Percentiles rank a stretch among this genome's conserved stretches.
These are phyloP conservation scores for Auriscalpium vulgare DNA, from an alignment of 768 basidiomycete genomes.

Conservation along the genomic window DNA sequence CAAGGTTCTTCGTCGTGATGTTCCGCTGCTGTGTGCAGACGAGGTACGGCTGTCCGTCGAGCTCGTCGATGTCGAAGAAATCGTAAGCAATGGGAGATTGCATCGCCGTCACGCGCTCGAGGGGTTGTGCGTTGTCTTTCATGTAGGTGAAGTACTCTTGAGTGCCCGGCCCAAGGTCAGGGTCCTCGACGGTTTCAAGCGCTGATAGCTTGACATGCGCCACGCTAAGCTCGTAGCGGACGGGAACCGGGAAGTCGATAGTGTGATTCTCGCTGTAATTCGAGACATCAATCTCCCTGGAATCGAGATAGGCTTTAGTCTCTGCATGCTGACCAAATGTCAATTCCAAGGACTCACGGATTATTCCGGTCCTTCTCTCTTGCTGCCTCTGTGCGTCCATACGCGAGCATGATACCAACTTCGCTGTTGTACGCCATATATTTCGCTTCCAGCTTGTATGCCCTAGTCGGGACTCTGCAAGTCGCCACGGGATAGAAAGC, in stretches of 20 bases:
- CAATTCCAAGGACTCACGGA: neutral
- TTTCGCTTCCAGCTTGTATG: slow-evolving; percentile 10
- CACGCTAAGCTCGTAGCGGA: neutral
- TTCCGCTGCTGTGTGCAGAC: neutral
- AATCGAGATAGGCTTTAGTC: neutral
- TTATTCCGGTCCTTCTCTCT: neutral
- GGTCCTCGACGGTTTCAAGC: neutral
- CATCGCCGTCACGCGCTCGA: neutral
- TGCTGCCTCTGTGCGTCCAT: neutral
- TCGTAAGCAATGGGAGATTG: neutral
- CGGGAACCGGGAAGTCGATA: neutral
- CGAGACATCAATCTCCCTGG: neutral
- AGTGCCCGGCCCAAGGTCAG: neutral
- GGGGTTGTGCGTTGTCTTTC: neutral
- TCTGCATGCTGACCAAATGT: neutral
- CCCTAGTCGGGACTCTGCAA: slow-evolving; percentile 5
- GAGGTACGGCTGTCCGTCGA: neutral
- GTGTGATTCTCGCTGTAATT: neutral
- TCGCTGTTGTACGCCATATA: neutral
- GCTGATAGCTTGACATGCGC: neutral
- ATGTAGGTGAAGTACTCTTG: neutral
- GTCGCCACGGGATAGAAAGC: slow-evolving; percentile 12
- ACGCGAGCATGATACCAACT: neutral
- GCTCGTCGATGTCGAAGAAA: neutral
- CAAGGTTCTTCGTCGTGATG: neutral